These are phyloP conservation scores for Xylariaceae sp. DNA, from an alignment of 2,329 filamentous ascomycete species.

Conservation along the genomic window DNA sequence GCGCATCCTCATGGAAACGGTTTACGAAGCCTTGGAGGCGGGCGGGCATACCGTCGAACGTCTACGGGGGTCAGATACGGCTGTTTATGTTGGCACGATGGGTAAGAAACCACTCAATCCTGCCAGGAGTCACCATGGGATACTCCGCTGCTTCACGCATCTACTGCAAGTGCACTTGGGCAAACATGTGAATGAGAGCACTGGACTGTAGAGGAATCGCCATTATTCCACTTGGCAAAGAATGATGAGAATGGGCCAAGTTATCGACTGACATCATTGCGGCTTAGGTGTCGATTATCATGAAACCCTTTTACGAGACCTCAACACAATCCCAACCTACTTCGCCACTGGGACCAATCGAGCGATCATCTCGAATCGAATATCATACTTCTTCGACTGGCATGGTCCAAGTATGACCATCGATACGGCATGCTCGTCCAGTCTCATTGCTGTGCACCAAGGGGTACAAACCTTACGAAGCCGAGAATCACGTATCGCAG, in stretches of 20 bases:
- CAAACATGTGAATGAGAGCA: too few species aligned
- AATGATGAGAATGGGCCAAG: too few species aligned
- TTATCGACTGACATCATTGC: conserved; percentile 1
- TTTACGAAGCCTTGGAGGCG: too few species aligned
- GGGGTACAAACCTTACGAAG: conserved; percentile 20
- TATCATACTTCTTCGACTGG: too few species aligned
- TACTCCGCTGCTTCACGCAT: too few species aligned
- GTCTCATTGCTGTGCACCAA: conserved; percentile 26
- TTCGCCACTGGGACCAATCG: conserved; percentile 20
- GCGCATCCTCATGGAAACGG: too few species aligned
- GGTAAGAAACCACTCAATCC: too few species aligned
- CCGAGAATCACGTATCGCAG: conserved; percentile 16
- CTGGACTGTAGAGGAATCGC: too few species aligned
- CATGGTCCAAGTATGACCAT: conserved; percentile 33
- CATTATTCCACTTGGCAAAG: too few species aligned
- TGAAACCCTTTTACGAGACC: conserved; percentile 5
- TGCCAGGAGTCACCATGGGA: too few species aligned
- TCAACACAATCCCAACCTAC: conserved; percentile 10
- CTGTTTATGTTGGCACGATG: conserved; percentile 1
- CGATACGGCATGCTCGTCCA: conserved; percentile 39
- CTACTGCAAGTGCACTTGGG: too few species aligned
- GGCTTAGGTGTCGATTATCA: conserved; percentile 8
- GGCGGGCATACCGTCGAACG: conserved; percentile 4
- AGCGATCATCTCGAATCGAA: conserved; percentile 27
- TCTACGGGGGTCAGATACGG: conserved; percentile 2